Percentiles rank a stretch among this genome's conserved stretches.
Conservation (phyloP, 192 early-diverging fungal genomes). For the Linnemannia elongata region DNA sequence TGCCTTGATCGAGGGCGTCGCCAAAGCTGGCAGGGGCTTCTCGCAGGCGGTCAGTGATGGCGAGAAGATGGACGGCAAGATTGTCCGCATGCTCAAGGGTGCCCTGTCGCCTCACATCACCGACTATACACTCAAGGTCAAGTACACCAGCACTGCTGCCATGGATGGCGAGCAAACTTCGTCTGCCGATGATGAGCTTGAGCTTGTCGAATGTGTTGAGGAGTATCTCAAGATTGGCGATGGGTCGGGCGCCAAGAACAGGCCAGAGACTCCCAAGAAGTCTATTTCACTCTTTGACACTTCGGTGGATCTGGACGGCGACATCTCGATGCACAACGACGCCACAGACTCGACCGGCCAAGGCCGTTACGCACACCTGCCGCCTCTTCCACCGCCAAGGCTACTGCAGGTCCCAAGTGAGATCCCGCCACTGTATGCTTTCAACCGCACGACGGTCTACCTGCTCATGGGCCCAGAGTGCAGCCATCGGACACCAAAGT, state of each 20-base stretch:
- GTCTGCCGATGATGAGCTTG: constrained; percentile 25
- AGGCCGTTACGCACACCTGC: constrained; percentile 25
- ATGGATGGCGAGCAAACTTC: background rate
- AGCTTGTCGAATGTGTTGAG: constrained; percentile 14
- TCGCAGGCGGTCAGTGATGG: constrained; percentile 59
- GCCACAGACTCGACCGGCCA: too few species aligned
- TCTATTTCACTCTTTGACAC: too few species aligned
- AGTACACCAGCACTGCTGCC: background rate
- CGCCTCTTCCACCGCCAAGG: constrained; percentile 18
- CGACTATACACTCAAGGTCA: constrained; percentile 60
- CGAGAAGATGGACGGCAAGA: constrained; percentile 66
- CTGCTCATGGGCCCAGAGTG: constrained; percentile 53
- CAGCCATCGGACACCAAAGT: constrained; percentile 30
- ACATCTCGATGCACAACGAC: too few species aligned
- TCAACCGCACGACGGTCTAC: constrained; percentile 56
- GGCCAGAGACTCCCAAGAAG: too few species aligned
- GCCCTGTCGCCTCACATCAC: constrained; percentile 56
- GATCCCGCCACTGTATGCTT: constrained; percentile 50
- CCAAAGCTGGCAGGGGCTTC: constrained; percentile 62
- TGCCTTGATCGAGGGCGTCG: constrained; percentile 65
- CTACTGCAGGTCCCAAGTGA: constrained; percentile 55
- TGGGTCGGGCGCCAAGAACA: too few species aligned
- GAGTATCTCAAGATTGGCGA: constrained; percentile 49
- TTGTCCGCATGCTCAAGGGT: constrained; percentile 68
- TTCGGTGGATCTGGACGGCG: too few species aligned